phyloP scores from a whole-genome alignment of 768 basidiomycete genomes.

The Auriscalpium vulgare region DNA sequence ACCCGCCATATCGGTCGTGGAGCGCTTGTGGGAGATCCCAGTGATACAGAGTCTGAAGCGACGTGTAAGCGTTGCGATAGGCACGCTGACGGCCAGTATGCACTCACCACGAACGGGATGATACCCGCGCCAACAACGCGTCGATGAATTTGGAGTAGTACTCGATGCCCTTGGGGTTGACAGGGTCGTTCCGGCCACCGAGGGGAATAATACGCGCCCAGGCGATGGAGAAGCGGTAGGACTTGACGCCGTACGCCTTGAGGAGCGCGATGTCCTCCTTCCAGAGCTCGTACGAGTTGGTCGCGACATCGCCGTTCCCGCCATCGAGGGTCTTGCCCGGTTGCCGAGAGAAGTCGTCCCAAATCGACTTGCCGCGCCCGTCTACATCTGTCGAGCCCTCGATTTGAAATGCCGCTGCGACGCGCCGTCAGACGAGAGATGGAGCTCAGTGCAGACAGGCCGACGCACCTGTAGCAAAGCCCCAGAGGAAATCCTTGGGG shows the following conservation, averaged over 20 bases:
- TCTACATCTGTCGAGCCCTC: conserved; percentile 57
- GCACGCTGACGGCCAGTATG: neutral
- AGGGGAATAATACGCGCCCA: conserved; percentile 73
- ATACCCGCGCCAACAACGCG: conserved; percentile 54
- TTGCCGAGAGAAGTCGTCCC: conserved; percentile 62
- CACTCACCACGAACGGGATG: conserved; percentile 56
- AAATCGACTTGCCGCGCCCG: conserved; percentile 62
- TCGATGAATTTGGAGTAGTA: conserved; percentile 70
- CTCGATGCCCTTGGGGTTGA: conserved; percentile 62
- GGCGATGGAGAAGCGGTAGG: conserved; percentile 70
- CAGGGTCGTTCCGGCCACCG: conserved; percentile 63
- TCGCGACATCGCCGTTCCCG: conserved; percentile 58
- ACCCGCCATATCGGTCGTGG: conserved; percentile 67
- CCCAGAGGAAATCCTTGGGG: conserved; percentile 58
- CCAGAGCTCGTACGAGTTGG: conserved; percentile 65
- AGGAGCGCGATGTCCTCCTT: conserved; percentile 59
- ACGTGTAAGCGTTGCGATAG: conserved; percentile 1
- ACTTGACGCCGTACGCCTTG: conserved; percentile 54
- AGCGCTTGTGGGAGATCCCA: conserved; percentile 77
- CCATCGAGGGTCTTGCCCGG: conserved; percentile 69
- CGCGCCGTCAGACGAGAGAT: neutral
- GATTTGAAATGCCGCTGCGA: conserved; percentile 60
- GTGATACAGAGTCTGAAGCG: conserved; percentile 54
- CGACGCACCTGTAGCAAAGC: conserved; percentile 57
- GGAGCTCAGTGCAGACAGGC: neutral